Conservation (phyloP, 257 asterid species). For the Linderniella brevidens region DNA sequence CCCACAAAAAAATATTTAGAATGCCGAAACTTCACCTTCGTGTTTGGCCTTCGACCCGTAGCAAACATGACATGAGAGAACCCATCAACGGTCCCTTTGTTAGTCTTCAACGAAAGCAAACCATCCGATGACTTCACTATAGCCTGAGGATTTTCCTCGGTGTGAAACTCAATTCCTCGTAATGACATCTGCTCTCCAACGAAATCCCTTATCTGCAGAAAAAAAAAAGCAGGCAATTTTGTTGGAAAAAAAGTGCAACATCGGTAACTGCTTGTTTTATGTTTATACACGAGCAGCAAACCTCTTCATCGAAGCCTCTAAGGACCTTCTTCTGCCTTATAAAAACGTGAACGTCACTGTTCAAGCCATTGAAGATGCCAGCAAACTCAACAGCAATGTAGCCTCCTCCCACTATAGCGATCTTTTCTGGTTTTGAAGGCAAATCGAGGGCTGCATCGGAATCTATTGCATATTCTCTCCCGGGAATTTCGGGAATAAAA, state of each 20-base stretch:
- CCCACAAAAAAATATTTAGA: not conserved
- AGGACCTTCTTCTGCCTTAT: slow-evolving; percentile 80
- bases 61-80: slow-evolving; percentile 95
- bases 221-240: slow-evolving; percentile 8
- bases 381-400: slow-evolving; percentile 98
- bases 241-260: slow-evolving; percentile 6
- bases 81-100: slow-evolving; percentile 71
- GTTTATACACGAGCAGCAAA: slow-evolving; percentile 10
- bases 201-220: slow-evolving; percentile 74
- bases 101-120: slow-evolving; percentile 64
- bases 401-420: slow-evolving; percentile 96
- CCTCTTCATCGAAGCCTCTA: slow-evolving; percentile 99
- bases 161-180: slow-evolving; percentile 73
- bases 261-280: slow-evolving; percentile 7
- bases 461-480: slow-evolving; percentile 75
- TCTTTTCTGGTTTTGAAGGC: slow-evolving; percentile 64
- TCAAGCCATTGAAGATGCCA: slow-evolving; percentile 90
- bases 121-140: slow-evolving; percentile 71
- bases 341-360: slow-evolving; percentile 75
- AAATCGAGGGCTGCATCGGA: slow-evolving; percentile 97
- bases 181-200: slow-evolving; percentile 86
- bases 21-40: slow-evolving; percentile 31
- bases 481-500: slow-evolving; percentile 88
- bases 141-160: slow-evolving; percentile 77
- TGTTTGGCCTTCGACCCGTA: slow-evolving; percentile 79